Evolutionary conservation across 75 land plant genomes (phyloP).

Genomic region (Selaginella moellendorffii): DNA sequence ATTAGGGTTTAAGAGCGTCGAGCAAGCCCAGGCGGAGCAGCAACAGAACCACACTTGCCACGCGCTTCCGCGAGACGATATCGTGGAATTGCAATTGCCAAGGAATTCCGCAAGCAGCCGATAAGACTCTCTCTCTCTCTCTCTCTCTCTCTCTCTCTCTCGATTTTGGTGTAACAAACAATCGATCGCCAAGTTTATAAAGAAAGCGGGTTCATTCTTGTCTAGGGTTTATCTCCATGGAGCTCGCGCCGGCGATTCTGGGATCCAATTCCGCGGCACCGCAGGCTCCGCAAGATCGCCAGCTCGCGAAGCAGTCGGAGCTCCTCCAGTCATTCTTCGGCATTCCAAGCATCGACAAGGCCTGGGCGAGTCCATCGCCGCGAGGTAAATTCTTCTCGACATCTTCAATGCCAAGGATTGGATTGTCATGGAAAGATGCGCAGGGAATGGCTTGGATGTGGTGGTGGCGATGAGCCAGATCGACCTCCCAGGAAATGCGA

Average conservation of each 20-base stretch:
- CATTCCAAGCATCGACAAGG: conserved; percentile 65
- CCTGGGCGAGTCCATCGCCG: conserved; percentile 57
- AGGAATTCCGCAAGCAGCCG: background rate
- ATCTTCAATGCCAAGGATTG: background rate
- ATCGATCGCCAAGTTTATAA: no score
- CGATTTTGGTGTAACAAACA: no score
- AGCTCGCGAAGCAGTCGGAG: conserved; percentile 36
- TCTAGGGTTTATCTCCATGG: no score
- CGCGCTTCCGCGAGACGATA: background rate
- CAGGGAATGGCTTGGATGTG: conserved; percentile 38
- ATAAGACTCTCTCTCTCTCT: no score
- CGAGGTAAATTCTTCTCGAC: conserved; percentile 19
- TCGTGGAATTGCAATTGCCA: background rate
- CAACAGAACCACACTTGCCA: background rate
- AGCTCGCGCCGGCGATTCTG: no score
- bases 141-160: no score
- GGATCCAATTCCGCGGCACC: no score
- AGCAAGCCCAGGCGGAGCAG: background rate
- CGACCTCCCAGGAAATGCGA: conserved; percentile 67
- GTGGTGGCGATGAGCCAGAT: conserved; percentile 71
- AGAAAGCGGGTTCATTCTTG: no score
- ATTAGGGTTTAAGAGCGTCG: no score
- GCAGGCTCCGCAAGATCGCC: no score
- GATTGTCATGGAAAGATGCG: background rate
- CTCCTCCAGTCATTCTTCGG: conserved; percentile 63